These are phyloP conservation scores for Talaromyces thailandensis DNA, from an alignment of 495 filamentous ascomycete genomes.

Conservation along the genomic window DNA sequence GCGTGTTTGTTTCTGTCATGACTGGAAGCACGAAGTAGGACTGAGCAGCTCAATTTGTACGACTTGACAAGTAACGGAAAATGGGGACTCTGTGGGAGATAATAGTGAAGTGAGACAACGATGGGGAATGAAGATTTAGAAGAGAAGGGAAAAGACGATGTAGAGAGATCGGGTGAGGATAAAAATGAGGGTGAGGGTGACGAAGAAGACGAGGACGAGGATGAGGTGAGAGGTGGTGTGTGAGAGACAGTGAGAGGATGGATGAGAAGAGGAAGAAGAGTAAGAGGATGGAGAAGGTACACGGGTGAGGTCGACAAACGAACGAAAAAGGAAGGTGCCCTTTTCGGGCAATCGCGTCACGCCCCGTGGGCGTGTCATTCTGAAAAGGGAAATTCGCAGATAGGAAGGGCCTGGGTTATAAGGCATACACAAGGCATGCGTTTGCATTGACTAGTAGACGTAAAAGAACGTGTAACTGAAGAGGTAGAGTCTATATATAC, in stretches of 20 bases:
- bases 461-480: not conserved
- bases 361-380: not conserved
- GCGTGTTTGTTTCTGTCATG: not conserved
- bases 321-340: not conserved
- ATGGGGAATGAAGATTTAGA: not conserved
- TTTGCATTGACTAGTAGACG: not conserved
- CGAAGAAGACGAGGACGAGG: not conserved
- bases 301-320: not conserved
- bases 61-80: no score
- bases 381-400: not conserved
- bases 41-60: no score
- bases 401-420: not conserved
- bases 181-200: not conserved
- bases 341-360: not conserved
- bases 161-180: not conserved
- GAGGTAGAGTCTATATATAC: not conserved
- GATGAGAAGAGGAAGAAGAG: not conserved
- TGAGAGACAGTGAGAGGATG: not conserved
- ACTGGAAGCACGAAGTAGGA: not conserved
- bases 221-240: not conserved
- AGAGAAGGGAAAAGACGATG: not conserved
- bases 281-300: not conserved
- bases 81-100: not conserved
- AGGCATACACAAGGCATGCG: not conserved
- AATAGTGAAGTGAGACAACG: not conserved